Percentiles rank a stretch among this genome's conserved stretches.
These are phyloP conservation scores for Gossypium laxum DNA, from an alignment of 441 rosid genomes.

Conservation along the genomic window DNA sequence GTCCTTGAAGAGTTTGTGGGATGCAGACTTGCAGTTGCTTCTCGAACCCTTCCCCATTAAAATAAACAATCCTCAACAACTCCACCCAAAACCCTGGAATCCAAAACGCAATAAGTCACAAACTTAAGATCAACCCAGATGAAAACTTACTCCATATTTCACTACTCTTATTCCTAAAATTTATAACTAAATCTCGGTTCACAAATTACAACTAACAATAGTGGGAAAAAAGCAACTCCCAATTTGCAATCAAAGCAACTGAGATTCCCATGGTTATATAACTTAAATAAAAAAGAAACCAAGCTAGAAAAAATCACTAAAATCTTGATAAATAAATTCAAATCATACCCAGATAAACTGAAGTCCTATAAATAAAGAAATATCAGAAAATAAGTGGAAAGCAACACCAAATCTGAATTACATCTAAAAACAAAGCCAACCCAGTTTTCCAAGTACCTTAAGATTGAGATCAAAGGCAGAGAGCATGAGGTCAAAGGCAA, in stretches of 20 bases:
- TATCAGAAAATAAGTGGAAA: neutral
- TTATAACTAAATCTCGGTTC: neutral
- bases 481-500: conserved; percentile 1
- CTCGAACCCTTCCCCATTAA: conserved; percentile 61
- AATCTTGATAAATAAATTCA: neutral
- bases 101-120: conserved; percentile 14
- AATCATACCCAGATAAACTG: neutral
- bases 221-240: neutral
- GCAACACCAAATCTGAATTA: neutral
- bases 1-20: conserved; percentile 92
- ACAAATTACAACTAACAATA: neutral
- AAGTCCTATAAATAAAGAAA: neutral
- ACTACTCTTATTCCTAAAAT: neutral
- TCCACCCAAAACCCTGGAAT: conserved; percentile 17
- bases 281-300: neutral
- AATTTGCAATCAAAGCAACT: neutral
- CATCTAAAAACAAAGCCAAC: neutral
- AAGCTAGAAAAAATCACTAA: neutral
- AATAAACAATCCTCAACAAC: conserved; percentile 20
- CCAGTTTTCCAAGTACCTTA: conserved; percentile 16
- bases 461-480: conserved; percentile 5
- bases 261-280: neutral
- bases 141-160: conserved; percentile 1
- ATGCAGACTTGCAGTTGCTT: conserved; percentile 74
- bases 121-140: conserved; percentile 18